phyloP scores from a whole-genome alignment of 352 stramenopile species.

The Pelagophyceae sp. region DNA sequence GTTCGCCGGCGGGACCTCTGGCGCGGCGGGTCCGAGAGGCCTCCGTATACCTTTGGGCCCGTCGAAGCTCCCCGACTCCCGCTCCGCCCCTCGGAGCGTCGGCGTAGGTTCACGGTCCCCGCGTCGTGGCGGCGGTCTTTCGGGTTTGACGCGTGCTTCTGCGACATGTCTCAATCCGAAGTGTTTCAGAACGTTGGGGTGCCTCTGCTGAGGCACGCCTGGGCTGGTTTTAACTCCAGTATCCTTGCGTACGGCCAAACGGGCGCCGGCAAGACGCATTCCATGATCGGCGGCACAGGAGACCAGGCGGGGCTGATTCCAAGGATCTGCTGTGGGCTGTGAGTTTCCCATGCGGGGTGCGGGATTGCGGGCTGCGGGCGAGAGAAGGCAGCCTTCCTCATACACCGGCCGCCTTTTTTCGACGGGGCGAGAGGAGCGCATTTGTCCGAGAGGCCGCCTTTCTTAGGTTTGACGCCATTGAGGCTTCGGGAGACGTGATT shows the following conservation, averaged over 20 bases:
- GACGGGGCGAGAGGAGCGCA: no score
- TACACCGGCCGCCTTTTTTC: no score
- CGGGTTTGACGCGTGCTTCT: conserved; percentile 12
- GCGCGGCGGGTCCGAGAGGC: no score
- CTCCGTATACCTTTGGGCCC: no score
- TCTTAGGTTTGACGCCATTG: conserved; percentile 26
- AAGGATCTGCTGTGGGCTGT: conserved; percentile 32
- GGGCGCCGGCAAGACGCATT: conserved; percentile 36
- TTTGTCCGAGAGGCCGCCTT: no score
- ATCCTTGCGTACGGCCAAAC: conserved; percentile 42
- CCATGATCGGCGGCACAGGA: conserved; percentile 30
- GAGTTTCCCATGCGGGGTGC: no score
- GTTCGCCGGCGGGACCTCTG: no score
- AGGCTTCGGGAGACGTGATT: not conserved
- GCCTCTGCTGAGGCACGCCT: conserved; percentile 31
- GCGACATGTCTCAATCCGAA: conserved; percentile 12
- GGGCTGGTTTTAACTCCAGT: conserved; percentile 33
- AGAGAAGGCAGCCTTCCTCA: no score
- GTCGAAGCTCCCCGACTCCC: no score
- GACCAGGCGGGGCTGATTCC: conserved; percentile 37
- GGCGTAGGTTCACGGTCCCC: no score
- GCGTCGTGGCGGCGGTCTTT: not conserved
- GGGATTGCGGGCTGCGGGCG: no score
- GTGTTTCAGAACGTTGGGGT: conserved; percentile 32
- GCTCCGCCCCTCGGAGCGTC: no score